phyloP scores from a whole-genome alignment of 2,329 filamentous ascomycete species.

The Bipolaris oryzae region DNA sequence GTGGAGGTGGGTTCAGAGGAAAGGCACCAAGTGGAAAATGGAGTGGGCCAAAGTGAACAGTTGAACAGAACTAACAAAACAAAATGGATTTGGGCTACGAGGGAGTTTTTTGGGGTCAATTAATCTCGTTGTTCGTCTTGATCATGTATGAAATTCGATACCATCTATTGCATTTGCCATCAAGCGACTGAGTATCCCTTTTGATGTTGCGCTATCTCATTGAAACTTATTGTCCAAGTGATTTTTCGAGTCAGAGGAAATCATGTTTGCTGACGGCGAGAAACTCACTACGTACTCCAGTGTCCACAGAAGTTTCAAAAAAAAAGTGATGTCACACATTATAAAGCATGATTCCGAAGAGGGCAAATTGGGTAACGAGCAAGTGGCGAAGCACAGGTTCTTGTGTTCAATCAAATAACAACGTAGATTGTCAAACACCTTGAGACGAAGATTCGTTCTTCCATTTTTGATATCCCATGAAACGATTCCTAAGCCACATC shows the following conservation, averaged over 20 bases:
- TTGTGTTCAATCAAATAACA: background rate
- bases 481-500: constrained; percentile 1
- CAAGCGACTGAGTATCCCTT: background rate
- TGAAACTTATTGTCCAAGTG: background rate
- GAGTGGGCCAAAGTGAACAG: constrained; percentile 15
- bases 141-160: constrained; percentile 2
- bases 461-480: background rate
- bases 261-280: background rate
- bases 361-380: background rate
- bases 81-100: constrained; percentile 1
- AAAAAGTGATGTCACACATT: background rate
- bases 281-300: background rate
- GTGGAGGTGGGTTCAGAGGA: constrained; percentile 19
- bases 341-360: background rate
- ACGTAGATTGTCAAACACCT: too few relatives aligned
- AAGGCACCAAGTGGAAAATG: constrained; percentile 11
- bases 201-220: background rate
- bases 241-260: background rate
- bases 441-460: too few relatives aligned
- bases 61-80: background rate
- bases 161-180: background rate
- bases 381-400: background rate
- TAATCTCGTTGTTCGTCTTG: background rate
- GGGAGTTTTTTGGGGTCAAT: background rate
- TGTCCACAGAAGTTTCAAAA: background rate